Base-by-base conservation (phyloP, 306 rosid species). In the Fragaria iinumae region DNA sequence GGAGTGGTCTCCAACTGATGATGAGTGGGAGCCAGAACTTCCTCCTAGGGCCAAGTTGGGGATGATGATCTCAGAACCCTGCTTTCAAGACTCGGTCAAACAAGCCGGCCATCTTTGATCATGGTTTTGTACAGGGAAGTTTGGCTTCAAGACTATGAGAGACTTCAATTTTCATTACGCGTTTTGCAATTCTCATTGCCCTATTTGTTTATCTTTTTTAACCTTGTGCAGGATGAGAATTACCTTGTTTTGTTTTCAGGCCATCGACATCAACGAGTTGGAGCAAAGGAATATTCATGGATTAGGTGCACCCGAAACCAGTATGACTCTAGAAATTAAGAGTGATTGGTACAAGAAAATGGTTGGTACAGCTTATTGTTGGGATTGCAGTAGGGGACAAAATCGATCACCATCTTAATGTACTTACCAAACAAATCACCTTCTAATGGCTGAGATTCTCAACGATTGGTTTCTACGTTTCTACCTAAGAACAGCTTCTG, bases 11-110 rank as follows among this genome's bases (percentile, higher is more conserved):
- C 38, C 66, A 25, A 5, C 38, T 5, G 21, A 29, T 5, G 67
- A 18, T 65, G 69, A 32, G 67, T 63, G 67, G 67, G 67, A 63
- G 67, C 67, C 67, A 32, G n/a, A 29, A 32, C 41, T 5, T 3
- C 6, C 38, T 59, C 32, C 65, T 13, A 13, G 29, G 67, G n/a
- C 14, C 41, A 29, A 62, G 41, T 62, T 62, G 41, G 38, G 67
- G 41, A 12, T 62, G 41, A 62, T 62, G 66, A 27, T 60, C 38
- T 25, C 36, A 25, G 29, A 60, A 25, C 66, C 34, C 16, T 3
- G 14, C 38, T 11, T 64, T 18, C 11, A 65, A 8, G 70, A 38
- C 23, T 18, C 23, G 13, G 45, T 65, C 70, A 65, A 36, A 38
- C 47, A 65, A 65, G 70, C 25, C 70, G 70, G 43, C 47, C 70